Conservation (phyloP, 2,329 filamentous ascomycete genomes). For the Ambrosiella beaveri region DNA sequence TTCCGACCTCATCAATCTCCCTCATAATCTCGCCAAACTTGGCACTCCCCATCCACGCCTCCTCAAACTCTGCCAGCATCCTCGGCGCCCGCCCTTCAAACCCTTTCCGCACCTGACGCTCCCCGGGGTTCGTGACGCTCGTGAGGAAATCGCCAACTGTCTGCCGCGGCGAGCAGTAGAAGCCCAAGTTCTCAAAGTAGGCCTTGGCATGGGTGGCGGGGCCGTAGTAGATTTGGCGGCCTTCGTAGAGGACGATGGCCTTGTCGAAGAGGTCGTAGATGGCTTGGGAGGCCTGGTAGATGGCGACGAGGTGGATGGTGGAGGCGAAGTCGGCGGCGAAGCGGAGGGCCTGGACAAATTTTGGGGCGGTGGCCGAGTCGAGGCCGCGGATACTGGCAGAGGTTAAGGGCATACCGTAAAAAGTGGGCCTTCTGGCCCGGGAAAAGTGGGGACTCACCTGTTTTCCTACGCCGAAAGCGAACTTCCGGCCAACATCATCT, state of each 20-base stretch:
- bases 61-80: slow-evolving; percentile 52
- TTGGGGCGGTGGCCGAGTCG: slow-evolving; percentile 55
- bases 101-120: slow-evolving; percentile 37
- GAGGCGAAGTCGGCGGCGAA: slow-evolving; percentile 46
- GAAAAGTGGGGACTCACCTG: slow-evolving; percentile 20
- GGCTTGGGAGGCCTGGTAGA: slow-evolving; percentile 51
- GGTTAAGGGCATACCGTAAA: not conserved
- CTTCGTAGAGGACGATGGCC: slow-evolving; percentile 40
- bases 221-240: slow-evolving; percentile 47
- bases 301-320: slow-evolving; percentile 46
- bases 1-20: slow-evolving; percentile 34
- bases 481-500: slow-evolving; percentile 50
- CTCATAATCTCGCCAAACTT: slow-evolving; percentile 26
- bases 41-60: slow-evolving; percentile 27
- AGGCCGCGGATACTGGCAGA: slow-evolving; percentile 43
- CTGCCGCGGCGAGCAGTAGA: slow-evolving; percentile 46
- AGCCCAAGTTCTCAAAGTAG: slow-evolving; percentile 55
- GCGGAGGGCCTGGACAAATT: slow-evolving; percentile 52
- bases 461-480: slow-evolving; percentile 51
- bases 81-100: slow-evolving; percentile 45
- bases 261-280: slow-evolving; percentile 50
- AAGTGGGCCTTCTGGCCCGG: too few relatives aligned
- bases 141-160: slow-evolving; percentile 56
- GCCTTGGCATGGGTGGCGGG: slow-evolving; percentile 39
- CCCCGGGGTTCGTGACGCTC: slow-evolving; percentile 45